A percentile compares a stretch with the other conserved stretches of the same genome.
phyloP scores from a whole-genome alignment of 345 rosid genomes.

The Aegle marmelos region DNA sequence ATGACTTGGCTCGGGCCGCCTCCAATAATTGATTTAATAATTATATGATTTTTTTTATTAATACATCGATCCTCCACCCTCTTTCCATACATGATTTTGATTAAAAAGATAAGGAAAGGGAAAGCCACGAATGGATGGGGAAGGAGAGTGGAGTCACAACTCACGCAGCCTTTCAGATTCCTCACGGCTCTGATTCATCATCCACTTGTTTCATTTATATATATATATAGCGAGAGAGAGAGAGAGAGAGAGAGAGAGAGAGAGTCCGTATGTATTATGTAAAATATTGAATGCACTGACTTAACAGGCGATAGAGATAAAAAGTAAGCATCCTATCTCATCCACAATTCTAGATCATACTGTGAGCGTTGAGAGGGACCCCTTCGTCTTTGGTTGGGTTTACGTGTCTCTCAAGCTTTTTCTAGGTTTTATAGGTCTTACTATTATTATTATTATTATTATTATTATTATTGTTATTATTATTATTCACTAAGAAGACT shows the following conservation, averaged over 20 bases:
- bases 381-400: slow-evolving; percentile 21
- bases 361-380: slow-evolving; percentile 14
- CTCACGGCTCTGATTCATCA: slow-evolving; percentile 32
- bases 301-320: neutral
- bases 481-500: no score
- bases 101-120: slow-evolving; percentile 14
- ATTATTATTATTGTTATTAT: no score
- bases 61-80: no score
- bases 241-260: no score
- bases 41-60: no score
- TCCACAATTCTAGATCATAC: neutral
- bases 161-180: slow-evolving; percentile 40
- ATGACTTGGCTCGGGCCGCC: neutral
- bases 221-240: no score
- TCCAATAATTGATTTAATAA: neutral
- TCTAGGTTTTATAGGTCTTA: neutral
- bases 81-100: no score
- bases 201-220: slow-evolving; percentile 24
- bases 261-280: no score
- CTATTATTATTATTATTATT: no score
- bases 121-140: neutral
- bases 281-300: no score
- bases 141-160: neutral
- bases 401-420: slow-evolving; percentile 17
- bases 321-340: neutral